Conservation (phyloP, 495 filamentous ascomycete genomes). For the Hamigera avellanea region DNA sequence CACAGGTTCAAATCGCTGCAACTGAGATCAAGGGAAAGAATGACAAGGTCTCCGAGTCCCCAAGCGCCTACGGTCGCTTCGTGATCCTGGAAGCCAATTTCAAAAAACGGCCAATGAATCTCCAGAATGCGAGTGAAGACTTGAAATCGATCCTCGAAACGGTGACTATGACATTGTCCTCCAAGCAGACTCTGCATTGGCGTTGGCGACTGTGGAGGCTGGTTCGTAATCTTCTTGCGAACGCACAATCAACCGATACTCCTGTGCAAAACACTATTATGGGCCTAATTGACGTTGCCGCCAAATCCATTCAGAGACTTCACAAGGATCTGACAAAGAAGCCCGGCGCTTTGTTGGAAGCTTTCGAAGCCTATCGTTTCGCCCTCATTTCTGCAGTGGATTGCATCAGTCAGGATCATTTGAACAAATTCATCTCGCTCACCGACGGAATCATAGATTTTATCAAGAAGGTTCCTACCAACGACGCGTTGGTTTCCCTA, state of each 20-base stretch:
- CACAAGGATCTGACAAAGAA: slow-evolving; percentile 18
- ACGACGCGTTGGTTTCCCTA: slow-evolving; percentile 19
- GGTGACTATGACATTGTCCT: slow-evolving; percentile 19
- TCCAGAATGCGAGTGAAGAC: slow-evolving; percentile 14
- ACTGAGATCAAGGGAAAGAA: slow-evolving; percentile 15
- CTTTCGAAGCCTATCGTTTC: slow-evolving; percentile 32
- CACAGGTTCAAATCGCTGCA: slow-evolving; percentile 23
- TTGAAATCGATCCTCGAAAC: slow-evolving; percentile 17
- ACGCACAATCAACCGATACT: slow-evolving; percentile 12
- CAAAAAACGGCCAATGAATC: slow-evolving; percentile 14
- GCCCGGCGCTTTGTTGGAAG: slow-evolving; percentile 20
- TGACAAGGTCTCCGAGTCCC: slow-evolving; percentile 17
- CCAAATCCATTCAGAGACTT: slow-evolving; percentile 21
- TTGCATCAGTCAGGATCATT: slow-evolving; percentile 6
- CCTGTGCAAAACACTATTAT: slow-evolving; percentile 8
- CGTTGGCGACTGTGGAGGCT: slow-evolving; percentile 37
- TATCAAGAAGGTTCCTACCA: slow-evolving; percentile 15
- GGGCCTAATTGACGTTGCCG: slow-evolving; percentile 14
- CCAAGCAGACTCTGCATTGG: slow-evolving; percentile 29
- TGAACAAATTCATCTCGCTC: slow-evolving; percentile 13
- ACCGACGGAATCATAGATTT: slow-evolving; percentile 19
- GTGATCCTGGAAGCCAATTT: slow-evolving; percentile 28
- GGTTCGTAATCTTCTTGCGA: slow-evolving; percentile 22
- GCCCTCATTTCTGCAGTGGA: slow-evolving; percentile 17
- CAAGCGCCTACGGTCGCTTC: slow-evolving; percentile 25